Evolutionary conservation across 192 early-diverging fungal genomes (phyloP), one percentile per base, ranked within the genome.

Genomic region (Backusella australiensis): DNA sequence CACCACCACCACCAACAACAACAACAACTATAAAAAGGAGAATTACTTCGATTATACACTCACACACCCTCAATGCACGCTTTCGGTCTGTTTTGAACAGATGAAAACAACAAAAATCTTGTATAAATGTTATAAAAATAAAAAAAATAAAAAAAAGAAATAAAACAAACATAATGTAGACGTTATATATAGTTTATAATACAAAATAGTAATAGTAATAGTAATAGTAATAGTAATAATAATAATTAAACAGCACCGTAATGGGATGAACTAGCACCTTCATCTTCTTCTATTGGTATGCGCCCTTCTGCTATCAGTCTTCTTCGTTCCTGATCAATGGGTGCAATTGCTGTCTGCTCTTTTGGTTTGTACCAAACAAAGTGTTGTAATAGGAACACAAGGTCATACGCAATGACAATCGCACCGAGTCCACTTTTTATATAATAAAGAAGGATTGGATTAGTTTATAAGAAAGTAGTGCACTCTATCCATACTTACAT

Each of bases 321-420:
- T 29, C 56, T 63, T 29, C 56, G 21, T 34, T 52, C 34, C 38
- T 49, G 71, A 72, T 52, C 39, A 52, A 29, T 41, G 8, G n/a
- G 34, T 2, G 38, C 17, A 1, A 52, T 19, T 6, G 5, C n/a
- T 49, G 71, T 72, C 7, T 42, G 6, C 32, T 72, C 71, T 32
- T 72, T 41, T 19, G 32, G 71, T 6, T 80, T 76, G 81, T 93
- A 95, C 44, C 93, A 75, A 6, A 95, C 81, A 77, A 91, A 95
- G 75, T 95, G 93, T 77, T 96, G 95, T 7, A 83, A 68, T 74
- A 95, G 86, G 59, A 96, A 96, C 11, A 96, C 41, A 9, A 93
- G 36, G 65, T 94, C 94, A 83, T 96, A 98, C 6, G 72, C 81
- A n/a, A 98, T 89, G 36, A 89, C 91, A 36, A 89, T 75, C 34